phyloP scores from a whole-genome alignment of 768 basidiomycete species.

The Tylopilus sp. region DNA sequence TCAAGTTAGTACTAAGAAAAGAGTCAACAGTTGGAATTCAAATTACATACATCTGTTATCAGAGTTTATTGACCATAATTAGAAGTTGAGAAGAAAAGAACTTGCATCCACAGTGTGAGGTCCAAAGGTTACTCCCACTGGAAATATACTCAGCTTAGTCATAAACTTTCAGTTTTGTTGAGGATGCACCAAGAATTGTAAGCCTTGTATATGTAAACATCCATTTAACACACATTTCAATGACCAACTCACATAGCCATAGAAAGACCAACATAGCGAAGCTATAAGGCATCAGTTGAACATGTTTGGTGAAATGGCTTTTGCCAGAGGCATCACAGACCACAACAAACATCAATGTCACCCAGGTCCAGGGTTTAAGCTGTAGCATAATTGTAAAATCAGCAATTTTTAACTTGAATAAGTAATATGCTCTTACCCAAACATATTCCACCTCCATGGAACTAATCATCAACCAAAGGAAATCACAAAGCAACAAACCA shows the following conservation, averaged over 20 bases:
- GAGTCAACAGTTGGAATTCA: neutral
- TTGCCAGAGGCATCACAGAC: neutral
- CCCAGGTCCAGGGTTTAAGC: conserved; percentile 1
- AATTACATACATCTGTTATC: neutral
- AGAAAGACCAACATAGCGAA: conserved; percentile 7
- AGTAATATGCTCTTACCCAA: neutral
- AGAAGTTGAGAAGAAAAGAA: neutral
- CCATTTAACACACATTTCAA: neutral
- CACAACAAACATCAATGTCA: conserved; percentile 1
- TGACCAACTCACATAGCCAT: neutral
- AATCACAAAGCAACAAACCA: neutral
- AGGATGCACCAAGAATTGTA: neutral
- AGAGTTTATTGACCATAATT: neutral
- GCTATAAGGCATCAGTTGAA: neutral
- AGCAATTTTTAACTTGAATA: too few species aligned
- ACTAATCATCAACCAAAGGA: neutral
- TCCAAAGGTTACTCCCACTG: conserved; percentile 3
- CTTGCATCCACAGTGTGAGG: conserved; percentile 2
- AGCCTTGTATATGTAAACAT: neutral
- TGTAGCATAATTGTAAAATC: too few species aligned
- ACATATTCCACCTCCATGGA: conserved; percentile 1
- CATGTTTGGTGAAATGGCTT: neutral
- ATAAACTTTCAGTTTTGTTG: neutral
- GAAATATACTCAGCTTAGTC: neutral
- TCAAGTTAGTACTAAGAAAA: neutral